Conservation (phyloP, 2,329 filamentous ascomycete species). For the Chrysoporthe puriensis region DNA sequence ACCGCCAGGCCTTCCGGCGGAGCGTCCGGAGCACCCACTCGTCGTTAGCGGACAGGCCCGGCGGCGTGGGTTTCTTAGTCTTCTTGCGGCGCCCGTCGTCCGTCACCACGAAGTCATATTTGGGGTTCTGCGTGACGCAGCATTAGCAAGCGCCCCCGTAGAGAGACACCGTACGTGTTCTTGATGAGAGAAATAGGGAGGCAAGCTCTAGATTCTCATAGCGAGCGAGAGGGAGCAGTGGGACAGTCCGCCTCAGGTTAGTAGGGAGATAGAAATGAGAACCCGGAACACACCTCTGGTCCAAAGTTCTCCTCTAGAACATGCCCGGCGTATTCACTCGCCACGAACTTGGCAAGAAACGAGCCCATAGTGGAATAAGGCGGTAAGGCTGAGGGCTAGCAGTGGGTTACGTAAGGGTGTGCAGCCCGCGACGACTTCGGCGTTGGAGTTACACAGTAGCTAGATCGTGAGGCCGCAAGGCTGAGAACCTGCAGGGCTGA, state of each 20-base stretch:
- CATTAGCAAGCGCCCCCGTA: too few relatives aligned
- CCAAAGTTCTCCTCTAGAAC: constrained; percentile 27
- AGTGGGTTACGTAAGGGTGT: neutral
- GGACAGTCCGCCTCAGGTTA: too few relatives aligned
- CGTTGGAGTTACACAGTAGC: neutral
- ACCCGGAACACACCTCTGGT: constrained; percentile 17
- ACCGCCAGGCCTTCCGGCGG: constrained; percentile 27
- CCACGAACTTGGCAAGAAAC: constrained; percentile 27
- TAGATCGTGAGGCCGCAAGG: neutral
- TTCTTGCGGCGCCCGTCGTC: constrained; percentile 27
- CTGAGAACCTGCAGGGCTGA: neutral
- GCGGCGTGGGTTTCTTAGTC: constrained; percentile 21
- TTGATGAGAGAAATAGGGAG: too few relatives aligned
- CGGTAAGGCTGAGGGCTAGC: neutral
- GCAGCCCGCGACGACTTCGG: neutral
- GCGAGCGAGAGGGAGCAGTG: neutral
- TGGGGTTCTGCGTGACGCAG: constrained; percentile 19
- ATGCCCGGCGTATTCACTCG: constrained; percentile 27
- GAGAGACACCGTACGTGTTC: too few relatives aligned
- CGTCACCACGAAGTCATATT: constrained; percentile 24
- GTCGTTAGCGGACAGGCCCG: constrained; percentile 21
- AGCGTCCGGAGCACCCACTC: constrained; percentile 23
- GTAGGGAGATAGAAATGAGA: neutral
- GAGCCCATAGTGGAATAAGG: constrained; percentile 12
- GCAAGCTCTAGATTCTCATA: too few relatives aligned